A percentile compares a stretch with the other conserved stretches of the same genome.
Evolutionary conservation across 2,329 filamentous ascomycete genomes (phyloP).

Genomic region (Nemania bipapillata): DNA sequence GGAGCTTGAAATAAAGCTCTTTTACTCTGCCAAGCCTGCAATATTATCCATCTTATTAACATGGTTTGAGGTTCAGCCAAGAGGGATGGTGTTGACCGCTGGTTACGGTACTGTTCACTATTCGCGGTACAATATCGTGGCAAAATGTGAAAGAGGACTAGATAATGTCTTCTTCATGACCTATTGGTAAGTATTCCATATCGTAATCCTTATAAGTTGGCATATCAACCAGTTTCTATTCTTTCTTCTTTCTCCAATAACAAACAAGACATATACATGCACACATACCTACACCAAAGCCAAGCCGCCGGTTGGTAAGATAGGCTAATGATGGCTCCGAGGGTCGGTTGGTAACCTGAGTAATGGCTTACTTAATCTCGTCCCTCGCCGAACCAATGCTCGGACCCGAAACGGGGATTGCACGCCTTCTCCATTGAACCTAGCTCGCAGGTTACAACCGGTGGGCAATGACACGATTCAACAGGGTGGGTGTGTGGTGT

Average conservation of each 20-base stretch:
- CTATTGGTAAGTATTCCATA: too few species aligned
- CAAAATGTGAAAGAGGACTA: too few species aligned
- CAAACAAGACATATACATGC: too few species aligned
- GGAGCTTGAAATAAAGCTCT: not conserved
- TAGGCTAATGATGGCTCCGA: not conserved
- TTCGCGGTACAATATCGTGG: too few species aligned
- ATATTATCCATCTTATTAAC: not conserved
- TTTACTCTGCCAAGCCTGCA: conserved; percentile 1
- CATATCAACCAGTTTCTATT: too few species aligned
- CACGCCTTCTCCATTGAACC: conserved; percentile 6
- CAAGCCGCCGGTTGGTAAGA: not conserved
- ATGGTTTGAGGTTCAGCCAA: not conserved
- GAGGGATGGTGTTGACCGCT: too few species aligned
- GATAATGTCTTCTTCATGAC: too few species aligned
- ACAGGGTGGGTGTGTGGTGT: too few species aligned
- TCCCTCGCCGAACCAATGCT: conserved; percentile 5
- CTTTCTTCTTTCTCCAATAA: too few species aligned
- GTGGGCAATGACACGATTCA: not conserved
- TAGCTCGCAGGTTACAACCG: not conserved
- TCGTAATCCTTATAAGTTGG: too few species aligned
- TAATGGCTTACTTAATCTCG: conserved; percentile 4
- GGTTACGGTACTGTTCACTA: too few species aligned
- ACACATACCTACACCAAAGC: too few species aligned
- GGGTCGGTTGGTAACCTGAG: not conserved
- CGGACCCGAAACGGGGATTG: not conserved